These are phyloP conservation scores for Dionaea muscipula DNA, from an alignment of 179 eudicot species.

Conservation along the genomic window DNA sequence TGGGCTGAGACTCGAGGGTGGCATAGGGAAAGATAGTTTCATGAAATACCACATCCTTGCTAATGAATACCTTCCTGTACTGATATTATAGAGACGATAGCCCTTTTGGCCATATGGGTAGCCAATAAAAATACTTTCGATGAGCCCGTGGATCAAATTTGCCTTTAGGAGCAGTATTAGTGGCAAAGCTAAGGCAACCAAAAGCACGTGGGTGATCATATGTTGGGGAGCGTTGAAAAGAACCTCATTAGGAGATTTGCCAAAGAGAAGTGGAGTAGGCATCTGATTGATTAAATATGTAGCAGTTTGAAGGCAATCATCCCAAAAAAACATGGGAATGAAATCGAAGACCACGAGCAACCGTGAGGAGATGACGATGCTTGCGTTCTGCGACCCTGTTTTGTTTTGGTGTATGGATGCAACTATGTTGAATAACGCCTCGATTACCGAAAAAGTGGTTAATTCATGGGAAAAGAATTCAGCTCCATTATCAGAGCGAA, in stretches of 20 bases:
- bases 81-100: too few relatives aligned
- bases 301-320: not conserved
- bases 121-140: too few relatives aligned
- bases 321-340: not conserved
- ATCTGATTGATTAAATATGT: not conserved
- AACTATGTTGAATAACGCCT: not conserved
- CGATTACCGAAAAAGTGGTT: not conserved
- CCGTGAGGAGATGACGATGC: not conserved
- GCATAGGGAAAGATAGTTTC: too few relatives aligned
- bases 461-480: not conserved
- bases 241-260: not conserved
- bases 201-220: not conserved
- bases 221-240: not conserved
- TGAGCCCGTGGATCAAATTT: too few relatives aligned
- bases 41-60: too few relatives aligned
- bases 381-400: not conserved
- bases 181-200: conserved; percentile 1
- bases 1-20: too few relatives aligned
- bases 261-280: not conserved
- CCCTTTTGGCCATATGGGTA: too few relatives aligned
- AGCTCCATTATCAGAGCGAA: not conserved
- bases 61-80: too few relatives aligned
- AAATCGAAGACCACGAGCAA: not conserved
- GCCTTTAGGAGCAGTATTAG: too few relatives aligned
- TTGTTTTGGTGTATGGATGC: not conserved